Percentiles rank a stretch among this genome's conserved stretches.
Conservation (phyloP, 805 yeast species). For the Saccharomycopsis sp. region DNA sequence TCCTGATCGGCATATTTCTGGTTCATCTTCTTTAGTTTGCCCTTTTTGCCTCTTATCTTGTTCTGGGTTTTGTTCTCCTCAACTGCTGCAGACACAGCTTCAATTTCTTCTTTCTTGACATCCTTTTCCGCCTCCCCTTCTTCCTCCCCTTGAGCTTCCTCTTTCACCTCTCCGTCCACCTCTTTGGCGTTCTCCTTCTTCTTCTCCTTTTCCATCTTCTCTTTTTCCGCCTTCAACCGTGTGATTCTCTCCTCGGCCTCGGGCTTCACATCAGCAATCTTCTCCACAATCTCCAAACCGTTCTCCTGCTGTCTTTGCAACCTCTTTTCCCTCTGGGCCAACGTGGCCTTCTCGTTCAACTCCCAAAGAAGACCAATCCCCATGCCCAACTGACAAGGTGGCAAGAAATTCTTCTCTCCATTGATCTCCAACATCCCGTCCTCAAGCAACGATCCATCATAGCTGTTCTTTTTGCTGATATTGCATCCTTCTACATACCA, state of each 20-base stretch:
- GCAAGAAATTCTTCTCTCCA: slow-evolving; percentile 50
- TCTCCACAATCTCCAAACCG: slow-evolving; percentile 26
- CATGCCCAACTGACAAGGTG: slow-evolving; percentile 80
- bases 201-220: slow-evolving; percentile 15
- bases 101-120: slow-evolving; percentile 12
- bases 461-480: slow-evolving; percentile 59
- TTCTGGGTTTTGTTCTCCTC: slow-evolving; percentile 12
- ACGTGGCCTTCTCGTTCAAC: slow-evolving; percentile 43
- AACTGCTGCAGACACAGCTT: neutral
- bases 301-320: slow-evolving; percentile 25
- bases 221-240: slow-evolving; percentile 9
- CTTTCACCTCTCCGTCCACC: neutral
- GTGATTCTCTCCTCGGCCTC: slow-evolving; percentile 20
- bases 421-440: slow-evolving; percentile 48
- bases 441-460: slow-evolving; percentile 49
- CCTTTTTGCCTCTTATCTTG: slow-evolving; percentile 70
- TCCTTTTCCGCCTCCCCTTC: neutral
- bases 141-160: neutral
- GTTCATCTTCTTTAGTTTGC: slow-evolving; percentile 73
- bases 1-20: slow-evolving; percentile 86
- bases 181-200: slow-evolving; percentile 20
- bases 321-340: slow-evolving; percentile 16
- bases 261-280: slow-evolving; percentile 27
- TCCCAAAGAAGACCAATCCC: slow-evolving; percentile 81
- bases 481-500: slow-evolving; percentile 73